Evolutionary conservation across 1,139 yeast genomes (phyloP).

Genomic region (Pichia sp.): DNA sequence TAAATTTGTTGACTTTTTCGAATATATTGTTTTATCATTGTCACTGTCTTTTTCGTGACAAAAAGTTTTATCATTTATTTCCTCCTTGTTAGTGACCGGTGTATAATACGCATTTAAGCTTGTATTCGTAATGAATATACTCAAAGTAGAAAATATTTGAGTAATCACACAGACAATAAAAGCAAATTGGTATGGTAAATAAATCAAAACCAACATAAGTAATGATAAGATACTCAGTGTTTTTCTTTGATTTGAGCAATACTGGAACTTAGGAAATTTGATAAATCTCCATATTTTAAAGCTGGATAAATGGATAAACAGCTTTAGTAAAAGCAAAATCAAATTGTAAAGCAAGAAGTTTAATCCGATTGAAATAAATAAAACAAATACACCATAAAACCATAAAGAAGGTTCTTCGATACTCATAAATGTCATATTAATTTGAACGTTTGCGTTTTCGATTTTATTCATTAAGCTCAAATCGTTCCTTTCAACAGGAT

Average conservation of each 20-base stretch:
- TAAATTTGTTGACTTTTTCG: constrained; percentile 13
- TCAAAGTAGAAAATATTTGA: constrained; percentile 33
- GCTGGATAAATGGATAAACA: constrained; percentile 1
- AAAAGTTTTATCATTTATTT: background rate
- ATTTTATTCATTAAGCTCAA: constrained; percentile 33
- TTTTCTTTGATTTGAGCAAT: constrained; percentile 13
- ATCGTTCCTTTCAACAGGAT: constrained; percentile 42
- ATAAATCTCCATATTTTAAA: constrained; percentile 5
- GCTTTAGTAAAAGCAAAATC: constrained; percentile 3
- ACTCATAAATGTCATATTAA: constrained; percentile 55
- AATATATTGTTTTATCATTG: background rate
- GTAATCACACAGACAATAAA: constrained; percentile 52
- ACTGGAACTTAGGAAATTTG: constrained; percentile 5
- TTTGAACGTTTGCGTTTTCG: constrained; percentile 25
- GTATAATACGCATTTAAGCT: constrained; percentile 12
- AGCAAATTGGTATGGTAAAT: constrained; percentile 77
- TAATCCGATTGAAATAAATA: constrained; percentile 46
- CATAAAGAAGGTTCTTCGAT: constrained; percentile 52
- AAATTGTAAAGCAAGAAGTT: constrained; percentile 27
- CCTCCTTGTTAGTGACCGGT: background rate
- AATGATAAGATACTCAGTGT: constrained; percentile 35
- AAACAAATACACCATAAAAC: constrained; percentile 54
- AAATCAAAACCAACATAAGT: constrained; percentile 43
- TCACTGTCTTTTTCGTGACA: background rate
- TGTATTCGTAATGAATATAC: constrained; percentile 3